phyloP scores from a whole-genome alignment of 192 early-diverging fungal species.

The Backusella australiensis region DNA sequence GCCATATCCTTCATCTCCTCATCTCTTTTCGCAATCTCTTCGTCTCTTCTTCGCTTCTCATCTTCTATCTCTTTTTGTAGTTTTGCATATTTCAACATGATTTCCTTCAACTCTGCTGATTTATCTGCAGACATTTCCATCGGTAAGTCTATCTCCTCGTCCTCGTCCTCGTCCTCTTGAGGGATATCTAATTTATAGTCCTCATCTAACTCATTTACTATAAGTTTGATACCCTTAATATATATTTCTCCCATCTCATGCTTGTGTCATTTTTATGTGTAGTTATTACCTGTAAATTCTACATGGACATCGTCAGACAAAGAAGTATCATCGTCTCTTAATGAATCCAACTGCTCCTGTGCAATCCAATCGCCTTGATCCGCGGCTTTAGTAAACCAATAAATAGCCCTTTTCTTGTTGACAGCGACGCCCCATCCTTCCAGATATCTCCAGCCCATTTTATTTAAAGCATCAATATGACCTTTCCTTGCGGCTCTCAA shows the following conservation, averaged over 20 bases:
- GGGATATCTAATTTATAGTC: not conserved
- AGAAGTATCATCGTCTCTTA: not conserved
- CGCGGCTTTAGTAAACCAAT: not conserved
- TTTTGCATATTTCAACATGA: not conserved
- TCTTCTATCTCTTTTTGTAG: not conserved
- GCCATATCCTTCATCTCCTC: not conserved
- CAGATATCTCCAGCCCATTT: not conserved
- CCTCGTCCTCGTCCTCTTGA: not conserved
- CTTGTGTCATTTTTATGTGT: not conserved
- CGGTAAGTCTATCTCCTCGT: not conserved
- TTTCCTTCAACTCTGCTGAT: not conserved
- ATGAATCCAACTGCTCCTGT: not conserved
- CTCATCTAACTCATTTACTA: not conserved
- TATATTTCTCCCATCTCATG: not conserved
- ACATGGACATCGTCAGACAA: not conserved
- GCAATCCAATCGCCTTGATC: not conserved
- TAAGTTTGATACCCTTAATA: too few relatives aligned
- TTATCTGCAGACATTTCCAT: not conserved
- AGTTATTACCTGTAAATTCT: not conserved
- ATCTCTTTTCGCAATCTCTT: not conserved
- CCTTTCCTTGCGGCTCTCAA: not conserved
- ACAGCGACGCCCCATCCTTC: not conserved
- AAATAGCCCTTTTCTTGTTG: not conserved
- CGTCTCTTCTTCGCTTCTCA: not conserved
- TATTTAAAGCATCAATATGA: not conserved